Percentiles rank a stretch among this genome's conserved stretches.
phyloP scores from a whole-genome alignment of 495 filamentous ascomycete genomes.

The Friedmanniomyces simplex region DNA sequence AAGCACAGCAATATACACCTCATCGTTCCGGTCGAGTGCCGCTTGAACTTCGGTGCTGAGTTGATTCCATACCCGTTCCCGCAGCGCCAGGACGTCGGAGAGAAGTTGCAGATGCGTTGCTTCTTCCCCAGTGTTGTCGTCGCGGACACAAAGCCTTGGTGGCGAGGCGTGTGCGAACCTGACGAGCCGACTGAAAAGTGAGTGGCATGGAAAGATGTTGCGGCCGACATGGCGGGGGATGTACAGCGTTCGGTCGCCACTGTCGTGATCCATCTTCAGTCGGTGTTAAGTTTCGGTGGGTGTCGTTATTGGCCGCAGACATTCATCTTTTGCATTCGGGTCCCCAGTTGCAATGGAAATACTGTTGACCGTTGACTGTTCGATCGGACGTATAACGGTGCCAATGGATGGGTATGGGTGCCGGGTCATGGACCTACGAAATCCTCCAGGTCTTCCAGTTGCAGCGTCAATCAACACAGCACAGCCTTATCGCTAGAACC shows the following conservation, averaged over 20 bases:
- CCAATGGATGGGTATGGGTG: no score
- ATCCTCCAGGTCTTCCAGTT: no score
- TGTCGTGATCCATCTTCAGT: not conserved
- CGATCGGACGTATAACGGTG: no score
- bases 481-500: no score
- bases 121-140: slow-evolving; percentile 18
- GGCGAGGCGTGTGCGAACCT: slow-evolving; percentile 24
- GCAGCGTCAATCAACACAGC: no score
- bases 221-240: slow-evolving; percentile 13
- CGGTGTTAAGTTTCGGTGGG: not conserved
- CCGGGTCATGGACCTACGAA: no score
- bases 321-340: not conserved
- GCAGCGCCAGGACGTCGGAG: slow-evolving; percentile 28
- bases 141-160: slow-evolving; percentile 23
- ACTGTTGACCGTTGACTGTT: no score
- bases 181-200: slow-evolving; percentile 29
- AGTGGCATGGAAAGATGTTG: slow-evolving; percentile 17
- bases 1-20: slow-evolving; percentile 39
- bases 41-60: slow-evolving; percentile 10
- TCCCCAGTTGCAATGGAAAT: no score
- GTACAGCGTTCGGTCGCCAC: slow-evolving; percentile 16
- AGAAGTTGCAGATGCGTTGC: slow-evolving; percentile 28
- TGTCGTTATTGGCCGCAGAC: not conserved
- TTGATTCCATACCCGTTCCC: slow-evolving; percentile 17
- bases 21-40: slow-evolving; percentile 28